Evolutionary conservation across 2,329 filamentous ascomycete species (phyloP), one percentile per base, ranked within the genome.

Genomic region (Cladosporium sp.): DNA sequence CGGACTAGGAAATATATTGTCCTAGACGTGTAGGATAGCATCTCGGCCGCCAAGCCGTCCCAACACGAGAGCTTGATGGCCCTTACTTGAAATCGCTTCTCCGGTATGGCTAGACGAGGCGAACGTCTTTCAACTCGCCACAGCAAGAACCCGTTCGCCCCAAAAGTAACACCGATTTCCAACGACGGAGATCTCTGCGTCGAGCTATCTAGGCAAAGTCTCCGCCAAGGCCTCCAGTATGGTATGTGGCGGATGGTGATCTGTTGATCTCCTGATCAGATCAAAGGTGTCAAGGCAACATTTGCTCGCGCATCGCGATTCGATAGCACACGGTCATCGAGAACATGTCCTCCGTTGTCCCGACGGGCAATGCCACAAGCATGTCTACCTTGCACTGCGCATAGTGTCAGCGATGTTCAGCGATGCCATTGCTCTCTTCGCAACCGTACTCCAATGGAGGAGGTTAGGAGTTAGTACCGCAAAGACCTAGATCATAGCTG

Each of bases 341-440:
- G 74, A 85, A 84, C 75, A 81, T 84, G 6, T 89, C 88, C 78
- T 87, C 86, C 7, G 89, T 87, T 70, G 81, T 88, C 69, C 87
- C 89, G 74, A 73, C 89, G 66, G 76, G 88, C 65, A 89, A 87
- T 21, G 88, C 89, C 64, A 88, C 87, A 78, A 90, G 88, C 64
- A 88, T 88, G 28, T 89, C 87, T 2, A 8, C 36, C 6, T 2
- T n/a, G 0, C 18, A 90, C 91, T 70, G 87, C 88, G 1, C 88
- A 89, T 75, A 87, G 87, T 23, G 86, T 86, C 67, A 89, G 89
- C 74, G 87, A 89, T 67, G 84, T n/a, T 69, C 25, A 79, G 84
- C 70, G 88, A 84, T 71, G 86, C 86, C 25, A 82, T 88, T 59
- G 86, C 86, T 0, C 87, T 87, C 1, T 87, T 85, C 69, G 83